Base-by-base conservation (phyloP, 1,139 yeast species). In the Candida smagusa region DNA sequence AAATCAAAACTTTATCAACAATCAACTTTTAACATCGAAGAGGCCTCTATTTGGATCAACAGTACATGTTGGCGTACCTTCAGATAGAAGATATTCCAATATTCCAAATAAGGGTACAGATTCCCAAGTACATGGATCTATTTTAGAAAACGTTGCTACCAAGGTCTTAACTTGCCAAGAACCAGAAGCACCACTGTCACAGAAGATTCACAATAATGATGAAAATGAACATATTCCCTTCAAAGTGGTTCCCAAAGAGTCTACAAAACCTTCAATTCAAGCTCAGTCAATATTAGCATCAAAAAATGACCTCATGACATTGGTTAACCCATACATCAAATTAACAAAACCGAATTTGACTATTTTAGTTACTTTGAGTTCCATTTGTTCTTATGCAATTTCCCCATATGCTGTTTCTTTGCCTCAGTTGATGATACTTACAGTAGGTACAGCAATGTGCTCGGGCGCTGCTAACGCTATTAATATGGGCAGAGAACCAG, bases 401-500 rank as follows among this genome's bases (percentile, higher is more conserved):
- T 87, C 96, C 0, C 98, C 98, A 1, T 74, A 75, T 47, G 79
- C 90, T 2, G 82, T 81, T 0, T 79, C 95, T 1, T 60, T 92
- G 1, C 68, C 79, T 8, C 83, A 87, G 48, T 70, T 92, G 31
- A 50, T 84, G 30, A 80, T 81, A 47, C 67, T 92, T 28, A 86
- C 97, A 0, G 58, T 75, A 0, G 99, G 99, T 11, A 92, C 97
- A 0, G 79, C 92, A 1, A 63, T 92, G 33, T 78, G 95, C 48
- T 88, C 97, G 0, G 95, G 95, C 7, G 81, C 96, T 2, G 99
- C 99, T 2, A 92, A 92, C 61, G 95, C 97, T 2, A 88, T 92
- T 37, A 92, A 92, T 56, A 92, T 90, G 96, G 97, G 90, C 1
- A 72, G 98, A 45, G 99, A 92, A 59, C 96, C 97, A 6, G 84